phyloP scores from a whole-genome alignment of 139 green algal genomes.

The Picocystis salinarum region DNA sequence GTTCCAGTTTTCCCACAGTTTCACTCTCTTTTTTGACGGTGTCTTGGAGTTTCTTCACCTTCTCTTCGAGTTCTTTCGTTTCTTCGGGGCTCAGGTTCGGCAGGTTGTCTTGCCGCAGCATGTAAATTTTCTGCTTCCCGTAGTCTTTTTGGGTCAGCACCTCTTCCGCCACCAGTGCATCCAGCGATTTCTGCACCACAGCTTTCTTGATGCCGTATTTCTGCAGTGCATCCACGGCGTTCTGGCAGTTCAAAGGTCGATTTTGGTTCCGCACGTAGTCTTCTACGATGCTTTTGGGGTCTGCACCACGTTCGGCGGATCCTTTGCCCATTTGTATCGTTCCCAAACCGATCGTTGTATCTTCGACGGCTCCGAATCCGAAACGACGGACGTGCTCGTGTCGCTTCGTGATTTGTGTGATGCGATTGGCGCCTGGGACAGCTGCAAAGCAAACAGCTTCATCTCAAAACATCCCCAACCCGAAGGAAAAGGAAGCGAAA shows the following conservation, averaged over 20 bases:
- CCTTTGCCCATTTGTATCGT: no score
- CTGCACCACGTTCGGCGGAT: no score
- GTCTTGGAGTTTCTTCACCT: conserved; percentile 9
- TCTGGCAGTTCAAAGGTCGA: conserved; percentile 24
- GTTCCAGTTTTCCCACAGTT: neutral
- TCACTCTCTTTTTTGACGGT: conserved; percentile 1
- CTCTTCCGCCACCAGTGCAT: conserved; percentile 5
- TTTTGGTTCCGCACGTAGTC: conserved; percentile 21
- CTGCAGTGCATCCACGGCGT: conserved; percentile 20
- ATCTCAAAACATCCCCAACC: no score
- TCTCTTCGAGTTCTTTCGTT: conserved; percentile 7
- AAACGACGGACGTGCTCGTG: no score
- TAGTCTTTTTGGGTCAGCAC: conserved; percentile 12
- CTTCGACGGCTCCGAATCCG: no score
- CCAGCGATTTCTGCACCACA: conserved; percentile 18
- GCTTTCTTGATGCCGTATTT: conserved; percentile 22
- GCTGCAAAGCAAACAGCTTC: no score
- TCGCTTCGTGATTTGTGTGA: no score
- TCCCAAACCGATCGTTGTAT: no score
- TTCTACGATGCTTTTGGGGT: no score
- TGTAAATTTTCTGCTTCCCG: conserved; percentile 18
- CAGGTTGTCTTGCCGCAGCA: conserved; percentile 13
- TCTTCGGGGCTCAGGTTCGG: conserved; percentile 7
- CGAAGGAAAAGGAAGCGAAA: no score
- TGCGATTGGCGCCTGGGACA: no score